A percentile compares a stretch with the other conserved stretches of the same genome.
These are phyloP conservation scores for Megacollybia marginata DNA, from an alignment of 768 basidiomycete species.

Conservation along the genomic window DNA sequence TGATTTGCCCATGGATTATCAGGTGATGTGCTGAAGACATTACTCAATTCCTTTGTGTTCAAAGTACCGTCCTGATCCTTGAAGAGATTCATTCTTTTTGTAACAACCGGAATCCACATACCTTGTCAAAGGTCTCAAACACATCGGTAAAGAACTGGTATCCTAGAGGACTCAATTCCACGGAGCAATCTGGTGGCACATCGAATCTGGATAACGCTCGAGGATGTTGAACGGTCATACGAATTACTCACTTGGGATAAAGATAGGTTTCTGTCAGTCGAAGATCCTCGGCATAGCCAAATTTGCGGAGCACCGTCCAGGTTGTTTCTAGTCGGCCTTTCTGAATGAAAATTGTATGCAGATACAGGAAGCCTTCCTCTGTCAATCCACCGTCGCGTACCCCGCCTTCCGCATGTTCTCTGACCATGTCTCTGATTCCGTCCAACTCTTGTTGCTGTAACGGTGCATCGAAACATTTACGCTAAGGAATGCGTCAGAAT, in stretches of 20 bases:
- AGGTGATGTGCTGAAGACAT: conserved; percentile 89
- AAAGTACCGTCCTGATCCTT: conserved; percentile 95
- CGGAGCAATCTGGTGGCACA: conserved; percentile 88
- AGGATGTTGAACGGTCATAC: conserved; percentile 7
- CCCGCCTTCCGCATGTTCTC: conserved; percentile 66
- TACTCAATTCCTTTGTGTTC: conserved; percentile 73
- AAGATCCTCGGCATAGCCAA: conserved; percentile 94
- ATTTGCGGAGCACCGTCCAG: conserved; percentile 92
- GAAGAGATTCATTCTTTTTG: neutral
- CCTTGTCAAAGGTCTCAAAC: conserved; percentile 94
- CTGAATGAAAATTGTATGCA: conserved; percentile 96
- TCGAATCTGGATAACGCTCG: conserved; percentile 59
- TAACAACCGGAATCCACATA: conserved; percentile 12
- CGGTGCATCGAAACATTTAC: conserved; percentile 93
- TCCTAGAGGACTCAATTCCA: conserved; percentile 88
- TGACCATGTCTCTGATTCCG: conserved; percentile 92
- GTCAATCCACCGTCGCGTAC: conserved; percentile 79
- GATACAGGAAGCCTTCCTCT: conserved; percentile 86
- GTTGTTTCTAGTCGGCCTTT: conserved; percentile 93
- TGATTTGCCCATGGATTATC: conserved; percentile 95
- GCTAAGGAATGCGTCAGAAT: conserved; percentile 32
- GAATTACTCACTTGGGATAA: conserved; percentile 65
- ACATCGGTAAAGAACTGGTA: conserved; percentile 97
- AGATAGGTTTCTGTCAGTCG: conserved; percentile 84
- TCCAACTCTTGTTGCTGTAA: conserved; percentile 90